phyloP scores from a whole-genome alignment of 1,139 yeast genomes.

The Pichia sp. region DNA sequence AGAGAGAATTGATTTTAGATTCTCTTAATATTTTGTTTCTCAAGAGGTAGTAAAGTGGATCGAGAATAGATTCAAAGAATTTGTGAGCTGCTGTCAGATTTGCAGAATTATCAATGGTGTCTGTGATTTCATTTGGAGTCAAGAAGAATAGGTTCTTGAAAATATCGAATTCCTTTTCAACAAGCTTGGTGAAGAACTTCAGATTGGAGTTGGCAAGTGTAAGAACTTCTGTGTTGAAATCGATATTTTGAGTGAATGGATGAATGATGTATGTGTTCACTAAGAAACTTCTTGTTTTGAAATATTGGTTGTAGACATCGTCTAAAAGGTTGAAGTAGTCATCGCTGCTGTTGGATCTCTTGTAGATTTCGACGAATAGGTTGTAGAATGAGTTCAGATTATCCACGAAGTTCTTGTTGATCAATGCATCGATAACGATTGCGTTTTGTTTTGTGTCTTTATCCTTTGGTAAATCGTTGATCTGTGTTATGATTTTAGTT shows the following conservation, averaged over 20 bases:
- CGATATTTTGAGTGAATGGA: conserved; percentile 33
- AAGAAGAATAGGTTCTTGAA: conserved; percentile 53
- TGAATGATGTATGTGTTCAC: conserved; percentile 46
- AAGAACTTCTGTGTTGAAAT: conserved; percentile 38
- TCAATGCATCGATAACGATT: conserved; percentile 50
- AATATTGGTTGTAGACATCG: conserved; percentile 66
- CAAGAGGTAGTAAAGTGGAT: conserved; percentile 72
- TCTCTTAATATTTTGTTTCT: conserved; percentile 70
- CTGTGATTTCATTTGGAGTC: conserved; percentile 17
- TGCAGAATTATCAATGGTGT: conserved; percentile 24
- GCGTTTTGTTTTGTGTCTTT: conserved; percentile 14
- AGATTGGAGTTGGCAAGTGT: conserved; percentile 60
- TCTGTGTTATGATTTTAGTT: conserved; percentile 40
- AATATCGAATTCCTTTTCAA: conserved; percentile 59
- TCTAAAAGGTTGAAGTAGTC: conserved; percentile 58
- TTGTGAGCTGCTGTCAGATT: conserved; percentile 37
- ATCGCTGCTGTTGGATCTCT: conserved; percentile 35
- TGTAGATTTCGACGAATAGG: conserved; percentile 49
- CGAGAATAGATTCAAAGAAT: conserved; percentile 60
- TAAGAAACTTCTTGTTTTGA: conserved; percentile 50
- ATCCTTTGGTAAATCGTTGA: conserved; percentile 20
- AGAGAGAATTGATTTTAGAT: conserved; percentile 58
- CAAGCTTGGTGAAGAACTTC: conserved; percentile 54
- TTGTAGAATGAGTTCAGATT: conserved; percentile 43
- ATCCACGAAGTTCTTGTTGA: conserved; percentile 60